Evolutionary conservation across 1,284 basidiomycete genomes (phyloP).

Genomic region (Naganishia albida): DNA sequence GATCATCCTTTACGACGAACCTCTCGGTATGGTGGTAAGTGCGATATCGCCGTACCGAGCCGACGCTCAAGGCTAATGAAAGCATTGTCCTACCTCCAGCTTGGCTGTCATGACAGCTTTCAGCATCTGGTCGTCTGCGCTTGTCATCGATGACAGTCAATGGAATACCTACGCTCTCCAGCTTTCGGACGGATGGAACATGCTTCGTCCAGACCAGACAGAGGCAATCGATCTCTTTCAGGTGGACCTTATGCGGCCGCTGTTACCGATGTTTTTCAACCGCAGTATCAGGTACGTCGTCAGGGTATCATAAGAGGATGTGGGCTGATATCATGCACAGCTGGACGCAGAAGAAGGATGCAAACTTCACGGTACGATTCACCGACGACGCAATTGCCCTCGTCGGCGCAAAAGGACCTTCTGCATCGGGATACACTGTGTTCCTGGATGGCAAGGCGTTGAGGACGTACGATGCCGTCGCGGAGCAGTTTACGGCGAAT

Average conservation of each 20-base stretch:
- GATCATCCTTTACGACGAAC: no score
- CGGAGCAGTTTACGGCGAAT: conserved; percentile 5
- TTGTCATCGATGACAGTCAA: conserved; percentile 24
- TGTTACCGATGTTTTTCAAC: conserved; percentile 21
- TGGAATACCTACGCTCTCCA: conserved; percentile 25
- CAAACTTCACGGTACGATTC: conserved; percentile 17
- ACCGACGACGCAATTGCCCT: conserved; percentile 4
- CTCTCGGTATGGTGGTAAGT: no score
- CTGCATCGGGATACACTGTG: background rate
- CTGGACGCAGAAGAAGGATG: conserved; percentile 6
- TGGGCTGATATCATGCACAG: background rate
- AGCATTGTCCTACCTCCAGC: no score
- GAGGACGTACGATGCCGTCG: background rate
- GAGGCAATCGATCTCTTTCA: conserved; percentile 20
- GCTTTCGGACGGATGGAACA: conserved; percentile 28
- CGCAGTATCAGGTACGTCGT: conserved; percentile 20
- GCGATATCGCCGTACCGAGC: no score
- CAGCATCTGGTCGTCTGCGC: no score
- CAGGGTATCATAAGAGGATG: background rate
- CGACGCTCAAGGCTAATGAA: no score
- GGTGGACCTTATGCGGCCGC: conserved; percentile 15
- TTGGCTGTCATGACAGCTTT: no score
- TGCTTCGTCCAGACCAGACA: conserved; percentile 20
- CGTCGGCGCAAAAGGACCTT: conserved; percentile 12
- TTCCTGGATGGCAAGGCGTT: conserved; percentile 1